Conservation (phyloP, 148 eudicot species). For the Chenopodium berlandieri region DNA sequence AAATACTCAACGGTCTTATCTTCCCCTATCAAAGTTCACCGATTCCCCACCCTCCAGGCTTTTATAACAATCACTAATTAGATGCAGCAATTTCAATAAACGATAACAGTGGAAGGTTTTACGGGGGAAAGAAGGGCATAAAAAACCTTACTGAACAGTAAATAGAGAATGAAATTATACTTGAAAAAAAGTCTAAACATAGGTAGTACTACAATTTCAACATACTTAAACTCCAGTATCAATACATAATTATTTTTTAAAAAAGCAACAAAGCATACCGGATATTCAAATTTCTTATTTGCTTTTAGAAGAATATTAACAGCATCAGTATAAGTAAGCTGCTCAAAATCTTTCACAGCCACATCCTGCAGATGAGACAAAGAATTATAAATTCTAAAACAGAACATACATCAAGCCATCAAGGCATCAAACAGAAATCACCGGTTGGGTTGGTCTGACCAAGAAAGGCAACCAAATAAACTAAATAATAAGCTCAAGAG, state of each 20-base stretch:
- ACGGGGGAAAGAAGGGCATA: neutral
- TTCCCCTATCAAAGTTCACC: neutral
- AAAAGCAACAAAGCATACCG: conserved; percentile 44
- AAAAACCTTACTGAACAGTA: neutral
- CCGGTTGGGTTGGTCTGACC: too few species aligned
- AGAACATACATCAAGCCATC: neutral
- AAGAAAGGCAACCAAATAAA: neutral
- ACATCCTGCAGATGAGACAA: conserved; percentile 64
- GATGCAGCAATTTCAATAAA: neutral
- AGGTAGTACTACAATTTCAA: neutral
- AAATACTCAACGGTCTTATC: neutral
- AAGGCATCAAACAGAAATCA: too few species aligned
- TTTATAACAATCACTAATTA: neutral
- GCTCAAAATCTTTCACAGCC: conserved; percentile 79
- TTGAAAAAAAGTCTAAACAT: neutral
- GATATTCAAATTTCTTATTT: conserved; percentile 83
- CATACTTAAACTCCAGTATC: neutral
- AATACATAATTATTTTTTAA: neutral
- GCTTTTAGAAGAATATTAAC: conserved; percentile 72
- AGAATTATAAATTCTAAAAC: neutral
- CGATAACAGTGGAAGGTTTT: neutral
- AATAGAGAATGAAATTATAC: neutral
- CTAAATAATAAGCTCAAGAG: conserved; percentile 1
- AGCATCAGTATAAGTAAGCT: conserved; percentile 95
- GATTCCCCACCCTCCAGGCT: neutral